Percentiles rank a stretch among this genome's conserved stretches.
Evolutionary conservation across 2,329 filamentous ascomycete species (phyloP).

Genomic region (Clarireedia hainanense): DNA sequence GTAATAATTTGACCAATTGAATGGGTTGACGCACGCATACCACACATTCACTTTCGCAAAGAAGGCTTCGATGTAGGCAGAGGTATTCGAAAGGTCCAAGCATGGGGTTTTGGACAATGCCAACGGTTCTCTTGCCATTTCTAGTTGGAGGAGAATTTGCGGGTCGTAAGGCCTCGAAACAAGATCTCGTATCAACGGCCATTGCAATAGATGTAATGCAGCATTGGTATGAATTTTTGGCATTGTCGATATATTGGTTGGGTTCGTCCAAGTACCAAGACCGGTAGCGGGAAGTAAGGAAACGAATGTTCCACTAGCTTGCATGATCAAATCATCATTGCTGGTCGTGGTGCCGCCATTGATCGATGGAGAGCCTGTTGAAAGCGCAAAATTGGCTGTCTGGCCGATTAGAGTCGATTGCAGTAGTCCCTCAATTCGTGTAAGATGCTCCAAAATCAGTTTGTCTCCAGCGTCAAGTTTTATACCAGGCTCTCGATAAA

Average conservation of each 20-base stretch:
- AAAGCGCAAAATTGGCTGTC: constrained; percentile 45
- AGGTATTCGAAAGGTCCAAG: constrained; percentile 66
- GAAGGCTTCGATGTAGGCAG: constrained; percentile 69
- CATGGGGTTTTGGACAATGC: constrained; percentile 56
- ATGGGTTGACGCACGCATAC: constrained; percentile 80
- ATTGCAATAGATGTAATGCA: constrained; percentile 69
- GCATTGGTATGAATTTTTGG: constrained; percentile 78
- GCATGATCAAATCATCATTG: constrained; percentile 46
- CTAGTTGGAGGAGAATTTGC: constrained; percentile 72
- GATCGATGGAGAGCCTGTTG: constrained; percentile 55
- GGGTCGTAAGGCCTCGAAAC: constrained; percentile 72
- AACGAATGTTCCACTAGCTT: constrained; percentile 37
- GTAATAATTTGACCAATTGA: constrained; percentile 71
- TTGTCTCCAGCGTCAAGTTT: constrained; percentile 84
- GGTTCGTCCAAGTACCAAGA: constrained; percentile 63
- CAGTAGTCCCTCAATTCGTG: constrained; percentile 70
- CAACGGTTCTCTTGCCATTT: constrained; percentile 72
- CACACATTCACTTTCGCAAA: constrained; percentile 77
- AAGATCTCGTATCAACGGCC: constrained; percentile 71
- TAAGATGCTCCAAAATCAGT: constrained; percentile 71
- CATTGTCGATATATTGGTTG: constrained; percentile 73
- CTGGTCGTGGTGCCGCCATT: constrained; percentile 56
- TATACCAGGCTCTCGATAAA: constrained; percentile 79
- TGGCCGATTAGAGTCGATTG: constrained; percentile 55
- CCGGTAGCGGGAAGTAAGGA: constrained; percentile 54